Percentiles rank a stretch among this genome's conserved stretches.
phyloP scores from a whole-genome alignment of 2,329 filamentous ascomycete genomes.

The Achaetomium macrosporum region DNA sequence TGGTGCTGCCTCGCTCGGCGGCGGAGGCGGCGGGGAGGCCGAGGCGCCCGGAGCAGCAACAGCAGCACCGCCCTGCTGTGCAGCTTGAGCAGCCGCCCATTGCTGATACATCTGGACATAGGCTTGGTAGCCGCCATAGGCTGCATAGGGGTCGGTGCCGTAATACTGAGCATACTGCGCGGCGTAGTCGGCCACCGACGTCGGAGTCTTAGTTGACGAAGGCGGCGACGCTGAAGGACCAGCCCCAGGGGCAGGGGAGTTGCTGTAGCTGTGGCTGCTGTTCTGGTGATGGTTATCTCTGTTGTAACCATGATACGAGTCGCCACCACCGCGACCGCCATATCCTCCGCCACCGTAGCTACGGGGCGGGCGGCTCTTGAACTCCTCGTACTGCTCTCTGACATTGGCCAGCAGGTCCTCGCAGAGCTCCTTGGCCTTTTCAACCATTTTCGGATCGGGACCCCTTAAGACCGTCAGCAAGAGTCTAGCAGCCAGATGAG shows the following conservation, averaged over 20 bases:
- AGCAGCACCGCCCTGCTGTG: conserved; percentile 39
- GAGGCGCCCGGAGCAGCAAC: conserved; percentile 42
- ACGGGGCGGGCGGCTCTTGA: conserved; percentile 75
- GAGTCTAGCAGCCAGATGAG: neutral
- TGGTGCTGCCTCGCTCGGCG: conserved; percentile 54
- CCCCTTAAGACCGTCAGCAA: conserved; percentile 54
- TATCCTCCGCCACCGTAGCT: conserved; percentile 34
- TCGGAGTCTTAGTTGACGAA: conserved; percentile 39
- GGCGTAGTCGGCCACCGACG: conserved; percentile 58
- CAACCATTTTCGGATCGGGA: conserved; percentile 79
- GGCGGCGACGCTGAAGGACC: conserved; percentile 36
- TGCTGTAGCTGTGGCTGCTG: conserved; percentile 33
- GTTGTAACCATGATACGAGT: conserved; percentile 24
- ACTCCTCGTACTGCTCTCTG: conserved; percentile 81
- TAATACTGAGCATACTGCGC: conserved; percentile 84
- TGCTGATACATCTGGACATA: conserved; percentile 70
- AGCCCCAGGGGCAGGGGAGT: conserved; percentile 35
- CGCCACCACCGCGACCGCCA: conserved; percentile 37
- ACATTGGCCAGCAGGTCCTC: conserved; percentile 83
- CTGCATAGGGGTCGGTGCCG: conserved; percentile 69
- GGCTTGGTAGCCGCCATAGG: conserved; percentile 82
- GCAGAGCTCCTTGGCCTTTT: conserved; percentile 81
- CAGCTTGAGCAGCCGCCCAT: conserved; percentile 52
- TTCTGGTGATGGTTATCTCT: conserved; percentile 33
- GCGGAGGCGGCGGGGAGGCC: conserved; percentile 53